Percentiles rank a stretch among this genome's conserved stretches.
These are phyloP conservation scores for Fusarium papillatum DNA, from an alignment of 2,329 filamentous ascomycete species.

Conservation along the genomic window DNA sequence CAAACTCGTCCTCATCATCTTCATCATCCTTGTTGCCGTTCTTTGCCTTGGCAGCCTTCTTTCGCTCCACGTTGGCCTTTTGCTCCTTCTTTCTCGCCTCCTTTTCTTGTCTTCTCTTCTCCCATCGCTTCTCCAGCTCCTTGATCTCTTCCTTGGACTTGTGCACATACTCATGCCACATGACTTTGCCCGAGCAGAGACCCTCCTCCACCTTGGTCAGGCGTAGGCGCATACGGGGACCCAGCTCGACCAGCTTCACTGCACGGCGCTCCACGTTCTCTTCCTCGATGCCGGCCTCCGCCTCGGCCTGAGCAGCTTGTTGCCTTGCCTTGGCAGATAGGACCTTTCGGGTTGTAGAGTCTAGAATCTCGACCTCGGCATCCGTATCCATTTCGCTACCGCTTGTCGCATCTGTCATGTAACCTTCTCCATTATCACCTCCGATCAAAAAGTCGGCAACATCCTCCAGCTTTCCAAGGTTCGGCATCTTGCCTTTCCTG, in stretches of 20 bases:
- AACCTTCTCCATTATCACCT: constrained; percentile 79
- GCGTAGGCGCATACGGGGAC: constrained; percentile 88
- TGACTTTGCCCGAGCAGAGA: constrained; percentile 87
- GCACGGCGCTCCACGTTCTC: constrained; percentile 84
- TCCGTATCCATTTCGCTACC: constrained; percentile 96
- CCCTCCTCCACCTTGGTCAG: constrained; percentile 98
- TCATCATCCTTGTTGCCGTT: constrained; percentile 53
- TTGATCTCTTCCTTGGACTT: constrained; percentile 85
- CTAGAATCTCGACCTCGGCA: constrained; percentile 90
- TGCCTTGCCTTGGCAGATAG: constrained; percentile 65
- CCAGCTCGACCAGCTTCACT: constrained; percentile 92
- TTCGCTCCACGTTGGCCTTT: constrained; percentile 91
- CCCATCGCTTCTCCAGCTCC: constrained; percentile 87
- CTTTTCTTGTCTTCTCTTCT: constrained; percentile 82
- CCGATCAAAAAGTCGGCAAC: constrained; percentile 96
- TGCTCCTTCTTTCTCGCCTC: constrained; percentile 86
- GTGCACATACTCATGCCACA: constrained; percentile 97
- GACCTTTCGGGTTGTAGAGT: constrained; percentile 74
- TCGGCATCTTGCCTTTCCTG: constrained; percentile 81
- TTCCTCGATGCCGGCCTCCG: constrained; percentile 61
- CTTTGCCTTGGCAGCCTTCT: constrained; percentile 67
- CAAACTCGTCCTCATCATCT: constrained; percentile 56
- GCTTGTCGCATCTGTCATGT: constrained; percentile 87
- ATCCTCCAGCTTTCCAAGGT: constrained; percentile 91
- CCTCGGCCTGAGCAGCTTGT: constrained; percentile 53